Percentiles rank a stretch among this genome's conserved stretches.
phyloP scores from a whole-genome alignment of 306 rosid genomes.

The Vachellia collinsii region DNA sequence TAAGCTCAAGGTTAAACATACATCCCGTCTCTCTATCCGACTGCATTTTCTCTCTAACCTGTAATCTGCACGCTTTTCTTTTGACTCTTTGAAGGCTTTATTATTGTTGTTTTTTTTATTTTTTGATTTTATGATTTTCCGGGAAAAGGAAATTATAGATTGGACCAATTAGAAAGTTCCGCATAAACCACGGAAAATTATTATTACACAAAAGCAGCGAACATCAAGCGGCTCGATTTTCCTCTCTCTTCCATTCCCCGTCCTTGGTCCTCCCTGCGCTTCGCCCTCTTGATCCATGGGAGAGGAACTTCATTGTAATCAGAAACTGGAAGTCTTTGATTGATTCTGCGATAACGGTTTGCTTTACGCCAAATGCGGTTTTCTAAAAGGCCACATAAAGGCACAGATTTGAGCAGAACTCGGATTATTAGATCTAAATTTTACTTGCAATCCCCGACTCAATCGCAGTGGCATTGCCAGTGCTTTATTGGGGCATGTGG shows the following conservation, averaged over 20 bases:
- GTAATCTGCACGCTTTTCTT: conserved; percentile 52
- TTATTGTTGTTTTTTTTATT: background rate
- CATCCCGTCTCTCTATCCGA: conserved; percentile 41
- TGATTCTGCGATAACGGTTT: conserved; percentile 28
- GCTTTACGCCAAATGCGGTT: conserved; percentile 68
- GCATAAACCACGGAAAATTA: conserved; percentile 36
- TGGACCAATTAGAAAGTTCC: conserved; percentile 50
- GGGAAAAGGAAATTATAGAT: conserved; percentile 44
- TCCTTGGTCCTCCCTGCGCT: background rate
- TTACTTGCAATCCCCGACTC: conserved; percentile 27
- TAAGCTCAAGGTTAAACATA: conserved; percentile 63
- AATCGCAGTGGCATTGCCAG: conserved; percentile 43
- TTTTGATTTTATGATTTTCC: conserved; percentile 30
- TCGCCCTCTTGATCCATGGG: conserved; percentile 54
- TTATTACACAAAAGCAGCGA: conserved; percentile 6
- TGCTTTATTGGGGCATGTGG: conserved; percentile 45
- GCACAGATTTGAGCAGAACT: conserved; percentile 43
- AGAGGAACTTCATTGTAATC: conserved; percentile 39
- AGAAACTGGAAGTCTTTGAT: conserved; percentile 39
- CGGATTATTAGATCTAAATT: conserved; percentile 43
- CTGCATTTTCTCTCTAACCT: conserved; percentile 31
- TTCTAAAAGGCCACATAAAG: conserved; percentile 44
- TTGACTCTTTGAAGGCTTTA: conserved; percentile 41
- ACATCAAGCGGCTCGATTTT: background rate
- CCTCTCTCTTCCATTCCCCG: conserved; percentile 28